Conservation (phyloP, 805 yeast genomes). For the Candida ovalis region DNA sequence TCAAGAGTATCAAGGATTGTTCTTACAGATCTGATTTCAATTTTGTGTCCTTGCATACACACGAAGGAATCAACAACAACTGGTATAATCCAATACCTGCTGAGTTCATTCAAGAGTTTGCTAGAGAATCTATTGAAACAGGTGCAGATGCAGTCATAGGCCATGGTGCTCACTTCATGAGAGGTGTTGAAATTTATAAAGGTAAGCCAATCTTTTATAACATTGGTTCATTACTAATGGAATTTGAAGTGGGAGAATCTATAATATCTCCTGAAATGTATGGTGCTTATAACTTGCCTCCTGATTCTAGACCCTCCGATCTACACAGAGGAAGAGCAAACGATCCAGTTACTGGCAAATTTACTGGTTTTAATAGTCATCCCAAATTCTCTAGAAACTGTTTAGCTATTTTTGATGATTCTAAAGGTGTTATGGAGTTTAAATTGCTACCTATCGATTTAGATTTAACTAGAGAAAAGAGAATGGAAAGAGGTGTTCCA, state of each 20-base stretch:
- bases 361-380: conserved; percentile 25
- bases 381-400: conserved; percentile 26
- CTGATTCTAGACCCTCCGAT: conserved; percentile 27
- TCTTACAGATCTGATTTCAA: conserved; percentile 26
- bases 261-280: conserved; percentile 26
- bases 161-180: conserved; percentile 29
- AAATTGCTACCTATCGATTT: conserved; percentile 26
- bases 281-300: conserved; percentile 21
- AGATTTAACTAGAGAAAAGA: conserved; percentile 21
- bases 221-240: conserved; percentile 27
- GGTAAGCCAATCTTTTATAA: conserved; percentile 28
- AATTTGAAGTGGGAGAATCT: conserved; percentile 26
- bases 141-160: conserved; percentile 29
- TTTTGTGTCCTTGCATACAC: conserved; percentile 26
- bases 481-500: conserved; percentile 26
- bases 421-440: conserved; percentile 14
- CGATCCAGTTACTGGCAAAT: conserved; percentile 21
- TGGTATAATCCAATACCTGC: conserved; percentile 30
- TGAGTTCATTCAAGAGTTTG: conserved; percentile 24
- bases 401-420: conserved; percentile 23
- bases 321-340: conserved; percentile 25
- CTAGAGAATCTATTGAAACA: conserved; percentile 23
- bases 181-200: conserved; percentile 29
- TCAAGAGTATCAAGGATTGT: conserved; percentile 23
- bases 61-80: conserved; percentile 30